Base-by-base conservation (phyloP, 2,329 filamentous ascomycete species). In the Aspergillus sp. region DNA sequence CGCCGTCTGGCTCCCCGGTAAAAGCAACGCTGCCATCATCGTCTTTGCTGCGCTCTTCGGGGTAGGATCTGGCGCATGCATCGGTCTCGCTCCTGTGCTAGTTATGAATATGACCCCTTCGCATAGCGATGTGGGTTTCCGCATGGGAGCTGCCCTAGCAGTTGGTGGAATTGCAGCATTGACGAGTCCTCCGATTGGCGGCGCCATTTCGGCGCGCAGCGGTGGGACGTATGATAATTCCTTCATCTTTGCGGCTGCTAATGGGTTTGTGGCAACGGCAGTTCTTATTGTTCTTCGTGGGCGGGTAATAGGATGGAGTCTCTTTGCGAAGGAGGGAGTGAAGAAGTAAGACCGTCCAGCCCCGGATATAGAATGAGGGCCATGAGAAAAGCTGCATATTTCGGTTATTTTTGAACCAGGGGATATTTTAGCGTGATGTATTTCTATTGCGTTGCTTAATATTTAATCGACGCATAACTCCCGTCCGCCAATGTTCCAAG, bases 181-280 rank as follows among this genome's bases (percentile, higher is more conserved):
- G 47, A 82, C 82, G 0, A 84, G 86, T 1, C 82, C 78, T 40
- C 87, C 87, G 0, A 86, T 89, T 59, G 85, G 79, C 2, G 86
- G 86, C 9, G 82, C 81, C 14, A 42, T 42, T 21, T n/a, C 25
- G 9, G 25, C 40, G 2, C 11, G 16, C n/a, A 42, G 40, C 19
- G 40, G 40, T 6, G 40, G 40, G 19, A 13, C 19, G 4, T 42
- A 42, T 13, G 40, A 42, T 13, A 42, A 42, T 42, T 6, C 40
- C 6, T 42, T 42, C 19, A 42, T 42, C 11, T 42, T 42, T 17
- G 25, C 25, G 11, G 25, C 25, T 29, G 25, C 25, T 29, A 29
- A 29, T 29, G 25, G 25, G 6, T 29, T 29, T 29, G 25, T 29
- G 5, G 25, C 25, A 7, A 29, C 25, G 1, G 25, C 25, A 29